Base-by-base conservation (phyloP, 345 rosid species). In the Zanthoxylum bungeanum region DNA sequence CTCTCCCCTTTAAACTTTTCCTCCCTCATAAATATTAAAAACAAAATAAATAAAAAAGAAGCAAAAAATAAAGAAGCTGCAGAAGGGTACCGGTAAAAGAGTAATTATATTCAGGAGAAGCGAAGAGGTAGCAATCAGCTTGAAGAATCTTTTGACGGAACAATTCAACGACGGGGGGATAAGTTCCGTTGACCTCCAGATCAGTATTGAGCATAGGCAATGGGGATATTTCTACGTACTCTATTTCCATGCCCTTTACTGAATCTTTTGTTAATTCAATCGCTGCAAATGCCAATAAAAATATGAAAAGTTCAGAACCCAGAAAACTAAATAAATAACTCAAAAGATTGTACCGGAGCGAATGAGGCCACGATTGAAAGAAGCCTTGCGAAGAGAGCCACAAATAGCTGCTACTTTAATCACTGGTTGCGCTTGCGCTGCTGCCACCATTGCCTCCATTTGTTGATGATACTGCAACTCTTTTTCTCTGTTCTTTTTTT, bases 101-200 rank as follows among this genome's bases (percentile, higher is more conserved):
- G 82, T 57, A 90, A 49, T 89, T 93, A 71, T 90, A 89, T 80
- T 93, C 96, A 0, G 94, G 97, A 0, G 88, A 93, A 64, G 97
- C 96, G n/a, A 90, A 90, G n/a, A 93, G 84, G 21, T 82, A 28
- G 79, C 89, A 73, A 50, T 88, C 98, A 28, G 96, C 91, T 24
- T 72, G 68, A 12, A 78, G 82, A 39, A 92, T 86, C 80, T 87
- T 85, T 60, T 69, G 80, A 14, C 94, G 87, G 77, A 92, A 82
- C 79, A 83, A 91, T 72, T 90, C 91, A 46, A 92, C 90, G 0
- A 7, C 84, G 0, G 85, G 79, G 14, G 94, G 96, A 66, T 70
- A 88, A 55, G 77, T 77, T 22, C 92, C 96, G 59, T 77, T 72
- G 52, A 72, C 78, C 70, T 85, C 93, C 33, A 91, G 86, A 77